phyloP scores from a whole-genome alignment of 805 yeast species.

The Nakazawaea ishiwadae region DNA sequence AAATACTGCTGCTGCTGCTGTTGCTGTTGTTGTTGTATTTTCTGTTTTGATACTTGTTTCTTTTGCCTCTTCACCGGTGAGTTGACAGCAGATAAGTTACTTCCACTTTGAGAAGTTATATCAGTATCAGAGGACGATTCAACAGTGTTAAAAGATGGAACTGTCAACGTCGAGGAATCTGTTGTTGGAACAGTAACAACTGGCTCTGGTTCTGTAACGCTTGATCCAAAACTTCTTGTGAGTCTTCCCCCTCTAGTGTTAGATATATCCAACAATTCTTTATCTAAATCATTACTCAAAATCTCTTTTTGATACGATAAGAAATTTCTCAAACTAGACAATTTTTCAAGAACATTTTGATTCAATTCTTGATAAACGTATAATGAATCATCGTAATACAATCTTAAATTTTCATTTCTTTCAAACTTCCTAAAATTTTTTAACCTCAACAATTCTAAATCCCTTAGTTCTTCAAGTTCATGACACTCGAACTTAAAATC shows the following conservation, averaged over 20 bases:
- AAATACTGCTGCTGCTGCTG: not conserved
- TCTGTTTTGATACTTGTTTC: not conserved
- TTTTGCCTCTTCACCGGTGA: no score
- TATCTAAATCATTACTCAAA: slow-evolving; percentile 2
- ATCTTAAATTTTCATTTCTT: slow-evolving; percentile 5
- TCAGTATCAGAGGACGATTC: slow-evolving; percentile 4
- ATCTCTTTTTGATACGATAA: slow-evolving; percentile 4
- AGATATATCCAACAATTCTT: slow-evolving; percentile 4
- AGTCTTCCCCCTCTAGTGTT: slow-evolving; percentile 1
- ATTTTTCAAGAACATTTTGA: slow-evolving; percentile 1
- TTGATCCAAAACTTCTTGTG: slow-evolving; percentile 3
- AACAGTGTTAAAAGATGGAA: no score
- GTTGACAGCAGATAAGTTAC: not conserved
- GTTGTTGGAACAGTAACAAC: no score
- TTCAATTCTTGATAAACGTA: slow-evolving; percentile 1
- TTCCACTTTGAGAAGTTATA: not conserved
- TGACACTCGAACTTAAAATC: not conserved
- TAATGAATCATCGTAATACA: slow-evolving; percentile 6
- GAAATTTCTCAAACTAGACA: slow-evolving; percentile 4
- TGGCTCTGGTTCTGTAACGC: not conserved
- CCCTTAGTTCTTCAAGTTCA: slow-evolving; percentile 7
- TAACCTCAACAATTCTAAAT: slow-evolving; percentile 4
- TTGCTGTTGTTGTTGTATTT: not conserved
- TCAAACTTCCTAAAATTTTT: slow-evolving; percentile 1
- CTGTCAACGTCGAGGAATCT: no score